Evolutionary conservation across 108 stramenopile species (phyloP), one percentile per base, ranked within the genome.

Genomic region (Fragilariopsis cylindrus): DNA sequence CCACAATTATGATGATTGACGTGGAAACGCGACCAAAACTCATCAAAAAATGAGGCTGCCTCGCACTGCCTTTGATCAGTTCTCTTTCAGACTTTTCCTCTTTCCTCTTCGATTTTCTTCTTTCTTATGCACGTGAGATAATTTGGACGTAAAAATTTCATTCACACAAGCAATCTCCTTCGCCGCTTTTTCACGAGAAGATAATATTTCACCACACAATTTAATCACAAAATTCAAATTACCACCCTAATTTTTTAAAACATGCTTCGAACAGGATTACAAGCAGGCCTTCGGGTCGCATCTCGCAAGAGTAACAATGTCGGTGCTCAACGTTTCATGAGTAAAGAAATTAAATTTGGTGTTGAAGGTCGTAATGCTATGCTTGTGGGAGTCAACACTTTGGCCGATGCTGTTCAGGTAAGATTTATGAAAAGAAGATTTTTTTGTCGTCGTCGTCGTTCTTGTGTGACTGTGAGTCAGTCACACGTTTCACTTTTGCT

Each of bases 391-490:
- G 98, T 99, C 45, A 90, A 99, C 80, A 76, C 86, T 76, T 80
- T 99, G 69, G 98, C 98, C 13, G 98, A 99, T 81, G 98, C 98
- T 69, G 98, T 99, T 44, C 98, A 98, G 95, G 93, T 96, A 84
- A 70, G 21, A 47, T 47, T 21, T 52, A 44, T 40, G 6, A 30
- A 40, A 41, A 57, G n/a, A 56, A 71, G 45, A 58, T 40, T 19
- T 19, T 39, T 19, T 49, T 57, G 70, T 56, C 67, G 15, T 53
- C 52, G 21, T 21, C 21, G 30, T 30, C 30, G 30, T 30, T 30
- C 30, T 30, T 30, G 30, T 30, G 30, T 30, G 30, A 30, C 30
- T 30, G 30, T 30, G 62, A 63, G 62, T 63, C 62, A 63, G 30
- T 30, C 62, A 63, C 62, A 41, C 62, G 15, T 52, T 52, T 52